phyloP scores from a whole-genome alignment of 2,329 filamentous ascomycete species.

The Neopestalotiopsis rosae region DNA sequence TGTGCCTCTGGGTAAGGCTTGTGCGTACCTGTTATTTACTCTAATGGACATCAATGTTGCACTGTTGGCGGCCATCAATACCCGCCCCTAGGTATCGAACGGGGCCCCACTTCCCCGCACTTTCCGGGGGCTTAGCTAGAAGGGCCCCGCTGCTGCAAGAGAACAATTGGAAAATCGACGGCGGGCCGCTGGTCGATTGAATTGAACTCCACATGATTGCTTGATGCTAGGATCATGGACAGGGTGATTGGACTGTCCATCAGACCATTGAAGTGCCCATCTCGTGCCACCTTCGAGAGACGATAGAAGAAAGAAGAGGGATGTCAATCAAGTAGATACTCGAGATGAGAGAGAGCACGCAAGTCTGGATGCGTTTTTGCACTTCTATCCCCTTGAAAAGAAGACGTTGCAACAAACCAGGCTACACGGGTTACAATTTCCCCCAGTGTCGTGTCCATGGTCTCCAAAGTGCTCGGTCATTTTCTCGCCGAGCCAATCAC shows the following conservation, averaged over 20 bases:
- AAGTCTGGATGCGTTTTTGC: background rate
- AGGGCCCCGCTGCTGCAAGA: background rate
- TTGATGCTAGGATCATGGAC: background rate
- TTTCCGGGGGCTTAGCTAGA: background rate
- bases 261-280: background rate
- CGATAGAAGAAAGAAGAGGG: background rate
- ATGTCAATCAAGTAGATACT: background rate
- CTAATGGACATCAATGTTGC: no score
- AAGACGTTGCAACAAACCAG: background rate
- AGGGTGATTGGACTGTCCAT: background rate
- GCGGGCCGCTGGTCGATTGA: background rate
- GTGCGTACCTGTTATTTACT: no score
- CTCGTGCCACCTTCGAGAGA: background rate
- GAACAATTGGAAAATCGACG: background rate
- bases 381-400: no score
- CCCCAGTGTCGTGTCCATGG: background rate
- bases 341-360: background rate
- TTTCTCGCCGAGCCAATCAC: constrained; percentile 8
- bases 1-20: no score
- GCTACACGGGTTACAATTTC: background rate
- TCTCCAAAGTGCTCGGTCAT: constrained; percentile 2
- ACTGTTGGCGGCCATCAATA: background rate
- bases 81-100: background rate
- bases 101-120: background rate
- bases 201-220: background rate